Evolutionary conservation across 2,329 filamentous ascomycete species (phyloP).

Genomic region (Fusarium heterosporum): DNA sequence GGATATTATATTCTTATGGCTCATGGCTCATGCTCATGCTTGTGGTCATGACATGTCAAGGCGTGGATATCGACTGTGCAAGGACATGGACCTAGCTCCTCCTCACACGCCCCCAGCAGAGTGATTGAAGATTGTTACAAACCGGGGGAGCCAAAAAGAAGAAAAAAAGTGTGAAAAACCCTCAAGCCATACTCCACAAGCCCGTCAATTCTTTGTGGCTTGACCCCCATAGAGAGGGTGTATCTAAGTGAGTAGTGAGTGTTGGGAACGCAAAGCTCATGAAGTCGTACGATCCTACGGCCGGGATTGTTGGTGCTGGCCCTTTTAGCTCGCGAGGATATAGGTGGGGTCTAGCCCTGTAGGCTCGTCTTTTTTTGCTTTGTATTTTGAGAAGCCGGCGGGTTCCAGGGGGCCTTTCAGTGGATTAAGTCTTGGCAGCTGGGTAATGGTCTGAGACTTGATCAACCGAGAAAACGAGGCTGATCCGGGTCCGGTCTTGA

Average conservation of each 20-base stretch:
- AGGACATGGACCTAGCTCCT: not conserved
- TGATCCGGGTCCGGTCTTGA: slow-evolving; percentile 11
- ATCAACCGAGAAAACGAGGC: slow-evolving; percentile 9
- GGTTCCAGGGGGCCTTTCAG: slow-evolving; percentile 16
- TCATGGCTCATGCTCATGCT: slow-evolving; percentile 5
- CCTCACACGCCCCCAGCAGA: slow-evolving; percentile 24
- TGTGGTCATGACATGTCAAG: slow-evolving; percentile 18
- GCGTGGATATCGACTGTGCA: slow-evolving; percentile 7
- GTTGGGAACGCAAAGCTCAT: slow-evolving; percentile 22
- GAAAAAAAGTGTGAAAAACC: slow-evolving; percentile 24
- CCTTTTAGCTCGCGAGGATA: slow-evolving; percentile 3
- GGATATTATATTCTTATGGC: slow-evolving; percentile 43
- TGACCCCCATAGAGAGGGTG: slow-evolving; percentile 17
- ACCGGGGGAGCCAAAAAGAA: slow-evolving; percentile 14
- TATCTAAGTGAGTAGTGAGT: no score
- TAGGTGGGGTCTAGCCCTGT: slow-evolving; percentile 11
- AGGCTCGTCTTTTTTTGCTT: slow-evolving; percentile 9
- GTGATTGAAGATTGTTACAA: slow-evolving; percentile 30
- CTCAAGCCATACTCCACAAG: slow-evolving; percentile 43
- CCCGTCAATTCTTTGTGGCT: slow-evolving; percentile 46
- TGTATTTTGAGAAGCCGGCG: slow-evolving; percentile 32
- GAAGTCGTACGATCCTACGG: slow-evolving; percentile 45
- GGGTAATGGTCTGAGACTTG: slow-evolving; percentile 5
- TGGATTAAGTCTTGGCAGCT: slow-evolving; percentile 11
- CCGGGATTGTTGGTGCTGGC: slow-evolving; percentile 14